phyloP scores from a whole-genome alignment of 129 eudicot genomes.

The Escallonia rubra region DNA sequence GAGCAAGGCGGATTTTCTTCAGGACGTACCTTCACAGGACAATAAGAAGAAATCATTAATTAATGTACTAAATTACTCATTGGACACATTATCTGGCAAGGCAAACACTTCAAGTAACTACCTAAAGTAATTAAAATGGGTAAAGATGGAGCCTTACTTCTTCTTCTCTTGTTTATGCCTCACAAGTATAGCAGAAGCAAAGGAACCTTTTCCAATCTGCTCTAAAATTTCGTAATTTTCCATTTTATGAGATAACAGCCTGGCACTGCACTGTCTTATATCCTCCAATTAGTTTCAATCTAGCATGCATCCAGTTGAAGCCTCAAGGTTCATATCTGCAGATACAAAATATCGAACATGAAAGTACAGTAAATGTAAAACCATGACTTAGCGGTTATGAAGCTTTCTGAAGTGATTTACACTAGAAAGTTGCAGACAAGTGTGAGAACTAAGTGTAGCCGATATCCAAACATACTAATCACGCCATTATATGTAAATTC shows the following conservation, averaged over 20 bases:
- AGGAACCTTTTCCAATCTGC: conserved; percentile 97
- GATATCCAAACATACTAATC: too few relatives aligned
- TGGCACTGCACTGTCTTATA: conserved; percentile 3
- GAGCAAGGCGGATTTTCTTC: conserved; percentile 90
- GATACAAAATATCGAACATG: not conserved
- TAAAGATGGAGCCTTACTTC: conserved; percentile 45
- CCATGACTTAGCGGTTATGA: not conserved
- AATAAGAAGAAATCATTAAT: conserved; percentile 17
- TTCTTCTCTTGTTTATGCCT: conserved; percentile 88
- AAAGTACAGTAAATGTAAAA: not conserved
- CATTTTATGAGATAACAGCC: conserved; percentile 35
- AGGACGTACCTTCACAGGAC: conserved; percentile 55
- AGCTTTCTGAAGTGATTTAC: not conserved
- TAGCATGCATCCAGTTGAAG: conserved; percentile 10
- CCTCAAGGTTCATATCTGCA: conserved; percentile 1
- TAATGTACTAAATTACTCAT: not conserved
- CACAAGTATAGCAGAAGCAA: conserved; percentile 94
- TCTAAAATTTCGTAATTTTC: conserved; percentile 86
- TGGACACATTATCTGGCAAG: not conserved
- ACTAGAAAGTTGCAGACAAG: not conserved
- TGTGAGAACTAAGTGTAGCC: not conserved
- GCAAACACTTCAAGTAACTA: conserved; percentile 3
- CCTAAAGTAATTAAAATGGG: not conserved
- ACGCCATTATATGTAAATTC: too few relatives aligned
- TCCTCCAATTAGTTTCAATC: conserved; percentile 10